Evolutionary conservation across 2,329 filamentous ascomycete species (phyloP), one percentile per base, ranked within the genome.

Genomic region (Arthrobotrys iridis): DNA sequence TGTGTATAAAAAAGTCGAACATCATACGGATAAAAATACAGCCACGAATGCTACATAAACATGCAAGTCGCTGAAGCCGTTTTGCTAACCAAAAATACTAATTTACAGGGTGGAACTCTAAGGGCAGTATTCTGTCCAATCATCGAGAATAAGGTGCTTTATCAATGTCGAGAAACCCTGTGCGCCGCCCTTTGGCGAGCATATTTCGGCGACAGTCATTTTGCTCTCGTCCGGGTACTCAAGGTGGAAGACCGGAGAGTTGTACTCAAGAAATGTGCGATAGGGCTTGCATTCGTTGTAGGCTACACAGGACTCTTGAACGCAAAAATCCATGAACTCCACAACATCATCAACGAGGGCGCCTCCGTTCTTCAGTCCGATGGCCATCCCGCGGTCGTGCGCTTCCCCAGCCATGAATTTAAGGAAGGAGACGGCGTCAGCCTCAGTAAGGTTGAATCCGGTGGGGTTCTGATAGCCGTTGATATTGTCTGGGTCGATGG

Each of bases 221-320:
- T 81, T 81, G 5, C 84, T 85, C 6, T 83, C 84, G 45, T 85
- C 83, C 1, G 88, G 88, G 79, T 92, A 92, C 82, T 92, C 90
- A 77, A 92, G 90, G 80, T 91, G 87, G 80, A 91, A 91, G 30
- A 92, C 89, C 1, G 90, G 89, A 81, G 91, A 91, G 30, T 84
- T 83, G 4, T 85, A 85, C 7, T 84, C 78, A 66, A 89, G 85
- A 79, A 91, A 91, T 2, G 85, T 81, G 1, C 82, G 81, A 80
- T 88, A 91, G 1, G 82, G 84, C 35, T 83, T 82, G 79, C 89
- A 91, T 80, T 91, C 89, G 3, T 82, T 72, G 78, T 87, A 87
- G 80, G 89, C 78, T 13, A 85, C 84, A 80, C 90, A 92, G 82
- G 91, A 86, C 83, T 92, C 90, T 81, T 91, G 90, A 78, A 92